Base-by-base conservation (phyloP, 805 yeast species). In the Ogataea ganodermae region DNA sequence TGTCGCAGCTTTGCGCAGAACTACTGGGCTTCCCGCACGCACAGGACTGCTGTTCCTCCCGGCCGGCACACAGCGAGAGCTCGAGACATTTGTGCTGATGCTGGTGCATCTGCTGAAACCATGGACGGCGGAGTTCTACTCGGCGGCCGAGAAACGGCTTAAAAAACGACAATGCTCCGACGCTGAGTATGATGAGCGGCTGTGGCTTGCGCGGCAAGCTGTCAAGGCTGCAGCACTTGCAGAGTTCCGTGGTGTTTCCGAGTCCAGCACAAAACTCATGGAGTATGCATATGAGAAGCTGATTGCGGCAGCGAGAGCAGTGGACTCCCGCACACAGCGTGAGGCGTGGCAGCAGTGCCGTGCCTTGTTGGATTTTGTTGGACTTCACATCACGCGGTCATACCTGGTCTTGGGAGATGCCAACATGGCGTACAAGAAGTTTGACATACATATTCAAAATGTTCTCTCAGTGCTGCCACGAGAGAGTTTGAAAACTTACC, bases 341-440 rank as follows among this genome's bases (percentile, higher is more conserved):
- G 50, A 56, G 9, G 35, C 57, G 3, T 79, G 83, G 81, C 50
- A 54, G 3, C 72, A 78, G 33, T 63, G 76, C 30, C 61, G 88
- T 35, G 58, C 60, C 8, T 63, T 85, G 39, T 61, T 86, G 5
- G 96, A 89, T 58, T 61, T 80, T 3, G 58, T 79, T 5, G 83
- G 85, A 0, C 71, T 84, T 42, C 86, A 84, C 55, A 80, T 87
- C 8, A 78, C 79, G 6, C 74, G 86, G 51, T 70, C 81, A 1
- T 78, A 81, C 55, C 69, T 87, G 21, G 80, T 85, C 12, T 48
- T 79, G 12, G 86, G 79, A 35, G 80, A 78, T 50, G 75, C 85
- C 1, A 71, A 81, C 31, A 55, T 71, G 40, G 88, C 91, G 0
- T 78, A 80, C 56, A 71, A 75, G 49, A 85, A 82, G 60, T 89